A percentile compares a stretch with the other conserved stretches of the same genome.
These are phyloP conservation scores for Begonia loranthoides DNA, from an alignment of 306 rosid species.

Conservation along the genomic window DNA sequence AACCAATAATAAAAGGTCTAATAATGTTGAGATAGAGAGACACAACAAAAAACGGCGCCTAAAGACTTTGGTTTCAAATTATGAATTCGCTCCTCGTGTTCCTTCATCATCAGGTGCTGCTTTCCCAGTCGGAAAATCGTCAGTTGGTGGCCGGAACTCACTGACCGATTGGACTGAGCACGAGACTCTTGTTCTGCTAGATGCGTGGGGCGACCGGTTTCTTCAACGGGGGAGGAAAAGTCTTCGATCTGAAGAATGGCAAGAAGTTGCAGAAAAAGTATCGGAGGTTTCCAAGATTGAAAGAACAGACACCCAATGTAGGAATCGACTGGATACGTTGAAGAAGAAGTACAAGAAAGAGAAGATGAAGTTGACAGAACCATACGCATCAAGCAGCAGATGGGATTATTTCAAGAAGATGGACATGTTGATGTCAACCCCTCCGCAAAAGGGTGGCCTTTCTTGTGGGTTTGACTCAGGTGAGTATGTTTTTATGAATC, in stretches of 20 bases:
- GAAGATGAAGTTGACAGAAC: conserved; percentile 38
- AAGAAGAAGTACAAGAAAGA: conserved; percentile 89
- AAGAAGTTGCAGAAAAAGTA: conserved; percentile 77
- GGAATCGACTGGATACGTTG: conserved; percentile 75
- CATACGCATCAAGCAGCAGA: conserved; percentile 25
- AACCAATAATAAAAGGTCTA: conserved; percentile 17
- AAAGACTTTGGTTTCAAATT: conserved; percentile 63
- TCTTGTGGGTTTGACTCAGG: conserved; percentile 77
- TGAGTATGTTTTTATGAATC: conserved; percentile 54
- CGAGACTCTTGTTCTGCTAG: conserved; percentile 66
- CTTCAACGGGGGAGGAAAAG: conserved; percentile 82
- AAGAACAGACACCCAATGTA: conserved; percentile 73
- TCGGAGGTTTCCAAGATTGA: conserved; percentile 62
- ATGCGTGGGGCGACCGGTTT: conserved; percentile 85
- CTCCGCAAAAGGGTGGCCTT: conserved; percentile 45
- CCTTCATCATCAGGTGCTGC: conserved; percentile 25
- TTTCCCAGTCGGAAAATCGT: conserved; percentile 35
- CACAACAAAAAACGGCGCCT: conserved; percentile 64
- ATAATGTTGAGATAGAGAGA: conserved; percentile 34
- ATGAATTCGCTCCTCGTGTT: conserved; percentile 62
- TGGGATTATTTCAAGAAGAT: conserved; percentile 75
- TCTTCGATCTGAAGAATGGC: conserved; percentile 89
- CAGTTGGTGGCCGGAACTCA: conserved; percentile 56
- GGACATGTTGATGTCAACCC: conserved; percentile 58
- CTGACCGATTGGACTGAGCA: conserved; percentile 76